Conservation (phyloP, 441 rosid species). For the Flueggea neowawraea region DNA sequence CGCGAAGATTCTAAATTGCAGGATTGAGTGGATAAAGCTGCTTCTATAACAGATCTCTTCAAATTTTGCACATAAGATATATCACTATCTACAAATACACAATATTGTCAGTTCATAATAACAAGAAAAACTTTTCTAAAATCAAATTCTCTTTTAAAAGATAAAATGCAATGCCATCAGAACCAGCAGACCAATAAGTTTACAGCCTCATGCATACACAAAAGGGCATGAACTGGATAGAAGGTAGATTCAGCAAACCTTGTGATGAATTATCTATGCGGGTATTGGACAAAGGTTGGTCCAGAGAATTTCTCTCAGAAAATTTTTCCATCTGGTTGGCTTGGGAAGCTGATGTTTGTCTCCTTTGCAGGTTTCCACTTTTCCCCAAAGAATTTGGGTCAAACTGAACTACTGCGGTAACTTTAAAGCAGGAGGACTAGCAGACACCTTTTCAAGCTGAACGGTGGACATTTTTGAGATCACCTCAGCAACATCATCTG, state of each 20-base stretch:
- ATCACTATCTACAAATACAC: constrained; percentile 59
- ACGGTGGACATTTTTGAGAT: constrained; percentile 67
- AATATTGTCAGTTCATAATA: constrained; percentile 19
- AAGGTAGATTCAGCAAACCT: constrained; percentile 51
- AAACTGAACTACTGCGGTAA: constrained; percentile 93
- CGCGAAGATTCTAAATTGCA: constrained; percentile 70
- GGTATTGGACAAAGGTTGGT: constrained; percentile 51
- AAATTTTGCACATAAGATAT: constrained; percentile 64
- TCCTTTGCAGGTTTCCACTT: constrained; percentile 74
- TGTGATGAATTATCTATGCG: constrained; percentile 49
- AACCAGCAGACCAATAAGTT: background rate
- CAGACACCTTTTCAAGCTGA: constrained; percentile 81
- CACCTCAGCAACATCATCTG: constrained; percentile 67
- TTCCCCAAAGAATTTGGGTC: constrained; percentile 94
- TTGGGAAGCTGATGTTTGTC: constrained; percentile 54
- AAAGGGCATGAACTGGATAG: constrained; percentile 1
- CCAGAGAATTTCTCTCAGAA: constrained; percentile 56
- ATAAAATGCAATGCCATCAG: constrained; percentile 6
- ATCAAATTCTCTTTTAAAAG: background rate
- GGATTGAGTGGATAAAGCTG: constrained; percentile 65
- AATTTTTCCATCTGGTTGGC: constrained; percentile 58
- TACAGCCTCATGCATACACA: constrained; percentile 1
- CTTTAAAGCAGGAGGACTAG: constrained; percentile 75
- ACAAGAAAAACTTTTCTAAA: background rate
- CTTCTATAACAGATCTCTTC: constrained; percentile 93